Base-by-base conservation (phyloP, 2,329 filamentous ascomycete species). In the Trichoderma sp. region DNA sequence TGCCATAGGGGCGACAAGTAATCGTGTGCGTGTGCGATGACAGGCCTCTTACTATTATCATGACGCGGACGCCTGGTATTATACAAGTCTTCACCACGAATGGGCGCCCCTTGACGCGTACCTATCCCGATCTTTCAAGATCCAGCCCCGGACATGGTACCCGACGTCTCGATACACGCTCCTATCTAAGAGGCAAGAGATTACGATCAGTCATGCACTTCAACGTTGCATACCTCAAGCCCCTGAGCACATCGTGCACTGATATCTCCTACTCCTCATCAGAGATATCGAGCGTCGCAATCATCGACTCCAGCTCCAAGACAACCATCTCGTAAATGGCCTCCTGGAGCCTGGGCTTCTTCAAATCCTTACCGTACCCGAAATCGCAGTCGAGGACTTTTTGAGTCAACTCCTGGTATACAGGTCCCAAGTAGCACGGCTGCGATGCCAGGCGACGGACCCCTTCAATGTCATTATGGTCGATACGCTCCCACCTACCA, bases 351-450 rank as follows among this genome's bases (percentile, higher is more conserved):
- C 45, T 60, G 2, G 57, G 57, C 45, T 60, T 60, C 34, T 60
- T 60, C 57, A 60, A 6, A 43, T 60, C 57, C 9, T 51, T 60
- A 1, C 57, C 57, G 28, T 60, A 28, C 34, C 57, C 57, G 28
- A 60, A 60, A 28, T 61, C 58, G 7, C 48, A 61, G 24, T 61
- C 58, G 7, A 61, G 58, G 0, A 61, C 58, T 15, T 61, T 61
- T 1, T 52, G 57, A 7, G 48, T 61, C 15, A 52, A 15, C 10
- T 61, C 58, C n/a, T 52, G 48, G 6, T 61, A 61, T 6, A 61
- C 39, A 0, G 47, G 48, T n/a, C 48, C 58, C 26, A 61, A 21
- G 24, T 52, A 61, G 2, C 34, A 52, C 30, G 34, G 12, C 14
- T 44, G 58, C 14, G 48, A 61, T 44, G 58, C 58, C 12, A 61